phyloP scores from a whole-genome alignment of 257 asterid species.

The Penstemon davidsonii region DNA sequence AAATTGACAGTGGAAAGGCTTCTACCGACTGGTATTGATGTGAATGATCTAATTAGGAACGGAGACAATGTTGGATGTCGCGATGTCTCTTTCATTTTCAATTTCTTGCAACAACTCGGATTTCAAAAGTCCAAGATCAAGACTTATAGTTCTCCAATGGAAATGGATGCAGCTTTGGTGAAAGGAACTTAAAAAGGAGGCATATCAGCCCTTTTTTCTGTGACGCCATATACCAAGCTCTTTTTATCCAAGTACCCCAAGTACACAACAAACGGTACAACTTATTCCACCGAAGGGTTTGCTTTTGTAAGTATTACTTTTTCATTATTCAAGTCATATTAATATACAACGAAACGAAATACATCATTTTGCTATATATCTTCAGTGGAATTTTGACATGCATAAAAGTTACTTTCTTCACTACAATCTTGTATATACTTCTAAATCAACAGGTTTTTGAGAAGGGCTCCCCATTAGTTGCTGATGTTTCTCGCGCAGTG shows the following conservation, averaged over 20 bases:
- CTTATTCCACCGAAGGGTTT: conserved; percentile 33
- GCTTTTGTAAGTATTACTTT: conserved; percentile 38
- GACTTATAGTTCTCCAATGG: conserved; percentile 26
- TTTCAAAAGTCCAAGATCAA: conserved; percentile 33
- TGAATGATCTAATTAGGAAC: conserved; percentile 27
- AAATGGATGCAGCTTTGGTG: conserved; percentile 30
- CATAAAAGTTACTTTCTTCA: neutral
- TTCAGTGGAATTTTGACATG: too few relatives aligned
- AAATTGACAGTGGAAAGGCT: conserved; percentile 36
- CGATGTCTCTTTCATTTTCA: conserved; percentile 35
- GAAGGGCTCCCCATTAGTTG: conserved; percentile 39
- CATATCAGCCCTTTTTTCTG: conserved; percentile 35
- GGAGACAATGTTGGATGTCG: conserved; percentile 37
- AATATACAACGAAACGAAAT: too few relatives aligned
- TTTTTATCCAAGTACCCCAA: conserved; percentile 36
- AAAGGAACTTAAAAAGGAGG: conserved; percentile 39
- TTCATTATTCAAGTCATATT: too few relatives aligned
- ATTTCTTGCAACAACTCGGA: conserved; percentile 22
- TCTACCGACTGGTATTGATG: conserved; percentile 32
- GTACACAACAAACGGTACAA: conserved; percentile 32
- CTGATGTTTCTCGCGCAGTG: conserved; percentile 40
- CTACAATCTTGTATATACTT: neutral
- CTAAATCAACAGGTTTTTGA: conserved; percentile 35
- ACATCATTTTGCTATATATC: too few relatives aligned
- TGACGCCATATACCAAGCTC: conserved; percentile 27